Percentiles rank a stretch among this genome's conserved stretches.
These are phyloP conservation scores for Vigna hirtella DNA, from an alignment of 306 rosid genomes.

Conservation along the genomic window DNA sequence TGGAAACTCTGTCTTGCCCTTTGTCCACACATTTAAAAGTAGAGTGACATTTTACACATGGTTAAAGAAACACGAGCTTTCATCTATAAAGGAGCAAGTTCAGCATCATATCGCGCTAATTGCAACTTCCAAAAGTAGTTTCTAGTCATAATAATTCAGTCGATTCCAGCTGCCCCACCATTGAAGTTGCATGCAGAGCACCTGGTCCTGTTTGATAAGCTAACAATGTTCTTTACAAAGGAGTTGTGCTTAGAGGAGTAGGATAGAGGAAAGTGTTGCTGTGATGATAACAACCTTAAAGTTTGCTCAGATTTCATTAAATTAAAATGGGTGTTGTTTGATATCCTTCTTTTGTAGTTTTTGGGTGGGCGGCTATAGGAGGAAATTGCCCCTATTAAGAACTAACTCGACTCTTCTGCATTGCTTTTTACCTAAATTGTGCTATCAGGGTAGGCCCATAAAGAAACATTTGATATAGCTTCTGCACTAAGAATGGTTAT, in stretches of 20 bases:
- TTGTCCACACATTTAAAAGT: not conserved
- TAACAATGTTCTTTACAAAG: constrained; percentile 16
- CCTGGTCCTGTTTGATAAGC: constrained; percentile 29
- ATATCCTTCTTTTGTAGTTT: constrained; percentile 4
- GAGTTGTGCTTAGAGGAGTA: constrained; percentile 23
- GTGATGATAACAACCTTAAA: not conserved
- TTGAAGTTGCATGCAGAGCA: not conserved
- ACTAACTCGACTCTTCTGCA: not conserved
- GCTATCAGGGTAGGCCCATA: not conserved
- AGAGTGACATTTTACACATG: not conserved
- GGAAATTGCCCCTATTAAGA: not conserved
- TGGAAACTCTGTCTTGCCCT: not conserved
- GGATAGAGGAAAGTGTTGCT: constrained; percentile 30
- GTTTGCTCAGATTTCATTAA: not conserved
- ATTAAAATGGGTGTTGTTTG: constrained; percentile 20
- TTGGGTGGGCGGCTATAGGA: not conserved
- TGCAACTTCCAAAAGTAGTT: constrained; percentile 6
- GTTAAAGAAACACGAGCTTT: constrained; percentile 24
- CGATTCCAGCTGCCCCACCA: not conserved
- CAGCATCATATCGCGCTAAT: not conserved
- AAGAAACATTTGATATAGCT: not conserved
- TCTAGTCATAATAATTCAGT: constrained; percentile 16
- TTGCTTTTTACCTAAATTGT: constrained; percentile 12
- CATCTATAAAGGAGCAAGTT: not conserved
- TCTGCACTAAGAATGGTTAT: not conserved